Conservation (phyloP, 345 rosid genomes). For the Diplotaxis tenuifolia region DNA sequence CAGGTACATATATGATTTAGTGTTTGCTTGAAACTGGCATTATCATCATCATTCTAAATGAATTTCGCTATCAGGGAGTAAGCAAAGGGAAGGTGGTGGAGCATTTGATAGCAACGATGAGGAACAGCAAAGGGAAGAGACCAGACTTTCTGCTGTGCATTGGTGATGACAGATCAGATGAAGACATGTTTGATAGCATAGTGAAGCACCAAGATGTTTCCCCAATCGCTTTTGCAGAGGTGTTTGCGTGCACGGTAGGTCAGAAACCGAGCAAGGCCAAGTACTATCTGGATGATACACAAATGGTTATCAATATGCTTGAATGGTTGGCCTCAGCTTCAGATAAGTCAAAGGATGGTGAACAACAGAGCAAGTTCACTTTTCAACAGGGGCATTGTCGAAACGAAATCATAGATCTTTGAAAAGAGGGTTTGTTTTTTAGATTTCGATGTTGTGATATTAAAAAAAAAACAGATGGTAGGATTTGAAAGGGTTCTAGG, state of each 20-base stretch:
- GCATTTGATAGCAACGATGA: conserved; percentile 55
- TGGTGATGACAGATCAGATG: conserved; percentile 83
- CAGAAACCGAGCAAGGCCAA: conserved; percentile 91
- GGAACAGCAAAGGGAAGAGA: conserved; percentile 41
- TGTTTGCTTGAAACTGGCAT: neutral
- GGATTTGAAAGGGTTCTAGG: conserved; percentile 29
- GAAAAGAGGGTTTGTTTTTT: conserved; percentile 28
- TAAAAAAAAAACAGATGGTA: conserved; percentile 24
- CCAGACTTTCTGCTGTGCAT: conserved; percentile 76
- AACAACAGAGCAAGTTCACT: conserved; percentile 19
- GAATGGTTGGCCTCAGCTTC: conserved; percentile 48
- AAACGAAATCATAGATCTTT: conserved; percentile 29
- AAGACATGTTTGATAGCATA: conserved; percentile 83
- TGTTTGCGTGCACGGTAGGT: conserved; percentile 78
- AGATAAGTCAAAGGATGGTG: conserved; percentile 22
- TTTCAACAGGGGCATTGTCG: conserved; percentile 30
- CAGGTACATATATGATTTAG: conserved; percentile 49
- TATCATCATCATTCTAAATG: conserved; percentile 3
- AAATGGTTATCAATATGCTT: conserved; percentile 60
- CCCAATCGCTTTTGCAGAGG: conserved; percentile 42
- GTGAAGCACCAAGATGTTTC: conserved; percentile 46
- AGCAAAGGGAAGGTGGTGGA: conserved; percentile 76
- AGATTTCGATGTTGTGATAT: conserved; percentile 34
- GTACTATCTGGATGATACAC: conserved; percentile 69
- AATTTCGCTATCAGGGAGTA: conserved; percentile 48